Conservation (phyloP, 2,329 filamentous ascomycete genomes). For the Botrytis fragariae region DNA sequence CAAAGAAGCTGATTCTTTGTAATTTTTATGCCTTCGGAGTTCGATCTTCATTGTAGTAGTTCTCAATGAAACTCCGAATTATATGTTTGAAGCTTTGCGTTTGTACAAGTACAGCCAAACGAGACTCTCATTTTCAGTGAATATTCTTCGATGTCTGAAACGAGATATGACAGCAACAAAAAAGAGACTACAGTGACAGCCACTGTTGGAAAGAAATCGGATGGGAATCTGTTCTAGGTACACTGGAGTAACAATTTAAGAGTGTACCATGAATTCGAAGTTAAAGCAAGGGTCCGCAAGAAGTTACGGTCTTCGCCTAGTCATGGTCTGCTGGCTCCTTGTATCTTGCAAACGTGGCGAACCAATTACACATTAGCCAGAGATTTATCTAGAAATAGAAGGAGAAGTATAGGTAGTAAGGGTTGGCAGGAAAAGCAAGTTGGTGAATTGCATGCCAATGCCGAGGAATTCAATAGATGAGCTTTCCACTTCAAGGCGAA, state of each 20-base stretch:
- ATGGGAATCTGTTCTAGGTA: neutral
- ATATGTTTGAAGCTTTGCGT: neutral
- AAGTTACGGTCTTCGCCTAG: neutral
- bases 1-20: neutral
- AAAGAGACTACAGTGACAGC: neutral
- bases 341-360: neutral
- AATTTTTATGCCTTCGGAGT: rapidly evolving
- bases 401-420: neutral
- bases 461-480: neutral
- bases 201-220: neutral
- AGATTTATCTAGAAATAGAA: neutral
- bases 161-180: neutral
- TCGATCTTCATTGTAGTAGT: neutral
- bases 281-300: neutral
- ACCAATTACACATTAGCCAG: rapidly evolving
- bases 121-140: neutral
- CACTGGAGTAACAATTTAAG: neutral
- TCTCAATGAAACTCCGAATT: neutral
- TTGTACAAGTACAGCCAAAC: neutral
- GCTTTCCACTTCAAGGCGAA: neutral
- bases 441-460: neutral
- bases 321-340: neutral
- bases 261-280: rapidly evolving
- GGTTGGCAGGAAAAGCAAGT: neutral
- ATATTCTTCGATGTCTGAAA: neutral